Base-by-base conservation (phyloP, 306 rosid genomes). In the Hylodesmum podocarpum region DNA sequence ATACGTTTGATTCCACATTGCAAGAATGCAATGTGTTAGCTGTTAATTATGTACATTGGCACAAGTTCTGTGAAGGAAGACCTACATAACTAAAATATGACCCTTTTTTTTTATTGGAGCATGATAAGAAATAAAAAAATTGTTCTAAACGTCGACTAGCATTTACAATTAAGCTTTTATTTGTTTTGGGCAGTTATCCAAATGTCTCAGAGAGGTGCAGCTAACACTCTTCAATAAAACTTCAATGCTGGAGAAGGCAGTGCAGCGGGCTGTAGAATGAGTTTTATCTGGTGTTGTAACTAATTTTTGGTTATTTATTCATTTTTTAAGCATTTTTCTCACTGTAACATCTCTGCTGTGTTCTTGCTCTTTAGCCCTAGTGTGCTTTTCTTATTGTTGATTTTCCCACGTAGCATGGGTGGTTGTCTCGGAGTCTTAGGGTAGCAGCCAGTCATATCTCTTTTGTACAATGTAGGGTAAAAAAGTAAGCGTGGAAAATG, bases 201-300 rank as follows among this genome's bases (percentile, higher is more conserved):
- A 88, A 84, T 82, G 88, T 78, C 73, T 92, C 80, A 89, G 88
- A 82, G 93, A 92, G 87, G 96, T 96, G 58, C 99, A 92, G 93
- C 89, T 96, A 54, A 96, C 99, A 36, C 88, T 96, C 64, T 96
- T 96, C 85, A 89, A 87, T 53, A 91, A 91, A 81, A 96, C 99
- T 33, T 93, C 99, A 25, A 85, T 96, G 97, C 90, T 96, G 57
- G 99, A 96, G 84, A 96, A 96, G 93, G 78, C 76, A 43, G 91
- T 96, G 84, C 86, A 73, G 82, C 73, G 6, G 58, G 61, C 36
- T 34, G 63, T 66, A 54, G 88, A 81, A 55, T 83, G 78, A 85
- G 70, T 54, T 66, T 62, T 34, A n/a, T 77, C 65, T 34, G 74
- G 75, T 50, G 81, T 77, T 83, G 80, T 66, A 54, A 80, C 77